Conservation (phyloP, 805 yeast species). For the Debaryomyces castellii region DNA sequence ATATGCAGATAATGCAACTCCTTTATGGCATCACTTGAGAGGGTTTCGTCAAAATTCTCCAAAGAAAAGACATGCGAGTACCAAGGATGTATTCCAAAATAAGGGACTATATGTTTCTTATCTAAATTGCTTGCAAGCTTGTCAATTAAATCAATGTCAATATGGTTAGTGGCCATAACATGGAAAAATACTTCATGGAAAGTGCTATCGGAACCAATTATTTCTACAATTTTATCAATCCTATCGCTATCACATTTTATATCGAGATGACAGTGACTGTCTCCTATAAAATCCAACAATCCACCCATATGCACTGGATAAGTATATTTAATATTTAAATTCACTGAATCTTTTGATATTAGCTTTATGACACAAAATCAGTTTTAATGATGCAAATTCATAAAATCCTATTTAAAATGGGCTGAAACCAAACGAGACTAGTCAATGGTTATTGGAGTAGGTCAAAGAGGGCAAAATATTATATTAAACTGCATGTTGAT, state of each 20-base stretch:
- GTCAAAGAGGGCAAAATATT: too few species aligned
- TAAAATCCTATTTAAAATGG: too few species aligned
- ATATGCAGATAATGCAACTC: conserved; percentile 56
- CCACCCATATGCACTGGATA: background rate
- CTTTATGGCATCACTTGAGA: conserved; percentile 27
- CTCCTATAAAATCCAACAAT: conserved; percentile 10
- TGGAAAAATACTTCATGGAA: conserved; percentile 17
- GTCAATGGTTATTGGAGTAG: too few species aligned
- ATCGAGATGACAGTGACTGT: conserved; percentile 38
- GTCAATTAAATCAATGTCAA: conserved; percentile 30
- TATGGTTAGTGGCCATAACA: conserved; percentile 40
- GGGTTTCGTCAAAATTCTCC: conserved; percentile 6
- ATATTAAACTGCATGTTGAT: too few species aligned
- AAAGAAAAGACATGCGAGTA: conserved; percentile 62
- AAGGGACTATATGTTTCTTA: conserved; percentile 33
- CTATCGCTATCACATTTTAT: conserved; percentile 10
- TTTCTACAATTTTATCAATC: conserved; percentile 8
- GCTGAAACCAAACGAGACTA: too few species aligned
- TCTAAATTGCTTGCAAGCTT: conserved; percentile 11
- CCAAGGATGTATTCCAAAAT: conserved; percentile 92
- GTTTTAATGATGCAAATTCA: too few species aligned
- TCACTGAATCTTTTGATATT: background rate
- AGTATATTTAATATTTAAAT: background rate
- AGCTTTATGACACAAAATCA: background rate
- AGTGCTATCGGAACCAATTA: conserved; percentile 6